Base-by-base conservation (phyloP, 2,329 filamentous ascomycete genomes). In the Sclerotinia spermophila region DNA sequence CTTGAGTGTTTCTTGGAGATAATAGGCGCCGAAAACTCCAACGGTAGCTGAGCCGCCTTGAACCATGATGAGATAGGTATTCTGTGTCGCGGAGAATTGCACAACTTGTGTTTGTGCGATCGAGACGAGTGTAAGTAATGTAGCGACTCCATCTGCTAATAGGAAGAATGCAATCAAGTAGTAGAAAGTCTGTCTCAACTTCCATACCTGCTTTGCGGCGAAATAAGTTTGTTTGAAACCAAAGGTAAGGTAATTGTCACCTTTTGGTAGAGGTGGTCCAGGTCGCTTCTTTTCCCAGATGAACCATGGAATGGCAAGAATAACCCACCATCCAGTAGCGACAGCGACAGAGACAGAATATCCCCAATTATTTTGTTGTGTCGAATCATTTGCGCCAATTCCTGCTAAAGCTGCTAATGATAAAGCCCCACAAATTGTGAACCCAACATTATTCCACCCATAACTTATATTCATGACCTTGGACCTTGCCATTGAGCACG, bases 401-500 rank as follows among this genome's bases (percentile, higher is more conserved):
- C 77, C 77, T 44, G 72, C 70, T 10, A 79, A 72, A 24, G 76
- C 76, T 42, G 69, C 77, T 11, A 79, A 72, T 21, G 74, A 75
- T 10, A 79, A 67, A 27, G 77, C 77, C 13, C 73, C 71, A 70
- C 75, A 77, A 21, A 77, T 53, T 17, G 73, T 74, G 45, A 78
- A 79, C 7, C 77, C 77, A 65, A 77, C 71, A 68, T 78, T 78
- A 48, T 78, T 78, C 75, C 75, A 77, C 2, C 71, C 74, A 56
- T 77, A 78, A 61, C 75, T 77, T n/a, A 78, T 68, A 58, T 79
- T 79, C 77, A 78, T 78, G 24, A 78, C 77, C 53, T 75, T 76
- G 7, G 76, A 78, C 27, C 76, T 73, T 44, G 74, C 75, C 73
- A 79, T 77, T 5, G 77, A 77, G 66, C 72, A 73, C 55, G 64